Evolutionary conservation across 192 early-diverging fungal species (phyloP).

Genomic region (Backusella morwellensis): DNA sequence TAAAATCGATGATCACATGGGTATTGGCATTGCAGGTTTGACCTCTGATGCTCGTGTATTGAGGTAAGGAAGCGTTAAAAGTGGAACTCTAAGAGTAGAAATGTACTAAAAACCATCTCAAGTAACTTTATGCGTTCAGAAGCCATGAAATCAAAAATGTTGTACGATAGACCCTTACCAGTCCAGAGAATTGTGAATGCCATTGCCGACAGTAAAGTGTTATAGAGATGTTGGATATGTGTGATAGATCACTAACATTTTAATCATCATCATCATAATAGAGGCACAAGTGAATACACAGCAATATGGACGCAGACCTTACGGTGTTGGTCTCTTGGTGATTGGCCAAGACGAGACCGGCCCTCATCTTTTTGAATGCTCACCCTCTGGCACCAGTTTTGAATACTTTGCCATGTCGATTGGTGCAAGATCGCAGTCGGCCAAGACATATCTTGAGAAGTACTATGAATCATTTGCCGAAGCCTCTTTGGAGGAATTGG

Average conservation of each 20-base stretch:
- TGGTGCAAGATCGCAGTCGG: slow-evolving; percentile 93
- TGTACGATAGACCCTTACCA: slow-evolving; percentile 87
- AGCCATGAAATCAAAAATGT: slow-evolving; percentile 89
- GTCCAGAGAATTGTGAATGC: slow-evolving; percentile 79
- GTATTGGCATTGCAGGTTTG: slow-evolving; percentile 94
- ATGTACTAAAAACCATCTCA: neutral
- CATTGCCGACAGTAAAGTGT: slow-evolving; percentile 83
- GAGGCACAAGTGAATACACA: slow-evolving; percentile 99
- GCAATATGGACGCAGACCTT: slow-evolving; percentile 94
- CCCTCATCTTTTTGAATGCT: slow-evolving; percentile 93
- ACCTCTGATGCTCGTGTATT: slow-evolving; percentile 97
- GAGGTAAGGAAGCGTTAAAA: slow-evolving; percentile 65
- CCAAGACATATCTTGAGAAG: slow-evolving; percentile 95
- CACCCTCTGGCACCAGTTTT: slow-evolving; percentile 88
- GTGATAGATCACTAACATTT: slow-evolving; percentile 36
- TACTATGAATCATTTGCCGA: slow-evolving; percentile 79
- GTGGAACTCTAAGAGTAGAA: slow-evolving; percentile 59
- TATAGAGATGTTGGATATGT: slow-evolving; percentile 70
- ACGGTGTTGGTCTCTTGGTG: slow-evolving; percentile 95
- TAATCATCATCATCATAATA: slow-evolving; percentile 25
- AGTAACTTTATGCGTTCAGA: slow-evolving; percentile 93
- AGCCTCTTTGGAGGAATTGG: slow-evolving; percentile 76
- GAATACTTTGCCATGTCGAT: slow-evolving; percentile 96
- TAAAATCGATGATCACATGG: slow-evolving; percentile 94
- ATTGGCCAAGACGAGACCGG: slow-evolving; percentile 91